These are phyloP conservation scores for Limnanthes douglasii DNA, from an alignment of 345 rosid species.

Conservation along the genomic window DNA sequence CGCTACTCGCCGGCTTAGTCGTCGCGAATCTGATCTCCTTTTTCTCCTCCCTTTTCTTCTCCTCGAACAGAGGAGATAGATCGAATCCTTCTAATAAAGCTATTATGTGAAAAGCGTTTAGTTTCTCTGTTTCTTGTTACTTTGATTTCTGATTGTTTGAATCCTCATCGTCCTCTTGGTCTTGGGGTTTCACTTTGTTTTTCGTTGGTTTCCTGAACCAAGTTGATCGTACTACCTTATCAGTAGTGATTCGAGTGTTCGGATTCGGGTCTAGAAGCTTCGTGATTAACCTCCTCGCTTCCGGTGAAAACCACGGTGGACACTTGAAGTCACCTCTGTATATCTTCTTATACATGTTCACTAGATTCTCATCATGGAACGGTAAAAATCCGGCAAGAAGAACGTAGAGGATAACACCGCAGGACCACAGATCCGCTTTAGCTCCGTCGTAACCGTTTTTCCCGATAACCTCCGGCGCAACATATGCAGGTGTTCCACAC, in stretches of 20 bases:
- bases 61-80: conserved; percentile 75
- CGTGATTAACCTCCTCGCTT: conserved; percentile 53
- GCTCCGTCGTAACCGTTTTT: conserved; percentile 87
- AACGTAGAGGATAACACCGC: conserved; percentile 81
- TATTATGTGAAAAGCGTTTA: conserved; percentile 84
- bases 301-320: conserved; percentile 80
- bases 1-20: conserved; percentile 65
- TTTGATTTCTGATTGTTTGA: conserved; percentile 4
- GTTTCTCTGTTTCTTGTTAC: conserved; percentile 36
- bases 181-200: conserved; percentile 20
- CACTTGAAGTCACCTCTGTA: conserved; percentile 82
- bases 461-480: conserved; percentile 86
- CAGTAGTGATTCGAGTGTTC: conserved; percentile 26
- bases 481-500: conserved; percentile 90
- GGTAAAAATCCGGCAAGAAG: conserved; percentile 87
- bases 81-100: conserved; percentile 81
- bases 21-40: conserved; percentile 78
- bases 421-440: conserved; percentile 88
- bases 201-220: conserved; percentile 57
- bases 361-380: conserved; percentile 66
- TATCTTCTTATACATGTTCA: conserved; percentile 75
- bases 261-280: conserved; percentile 93
- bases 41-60: conserved; percentile 70
- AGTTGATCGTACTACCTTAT: conserved; percentile 52
- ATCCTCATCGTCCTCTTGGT: conserved; percentile 3